Evolutionary conservation across 371 early-diverging fungal species (phyloP), one percentile per base, ranked within the genome.

Genomic region (Mucor racemosus): DNA sequence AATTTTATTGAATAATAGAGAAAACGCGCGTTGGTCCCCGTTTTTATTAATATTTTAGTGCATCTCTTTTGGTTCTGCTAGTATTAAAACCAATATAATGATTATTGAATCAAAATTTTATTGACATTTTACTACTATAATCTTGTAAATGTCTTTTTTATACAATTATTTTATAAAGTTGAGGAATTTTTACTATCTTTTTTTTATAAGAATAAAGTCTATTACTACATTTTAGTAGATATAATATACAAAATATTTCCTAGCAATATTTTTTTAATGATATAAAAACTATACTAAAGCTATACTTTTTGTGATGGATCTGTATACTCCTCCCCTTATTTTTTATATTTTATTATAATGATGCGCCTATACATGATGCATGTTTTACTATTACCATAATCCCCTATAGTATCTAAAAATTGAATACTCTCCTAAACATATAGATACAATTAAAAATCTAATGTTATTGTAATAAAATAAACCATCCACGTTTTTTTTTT

Each of bases 71-170:
- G 21, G 50, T 55, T 34, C 33, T 55, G 56, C 50, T 50, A 50
- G 50, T n/a, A 55, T 35, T 55, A 35, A 33, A 55, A 35, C 56
- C 56, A 55, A 55, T 33, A 55, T 21, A 50, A 31, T n/a, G 15
- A 55, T 55, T 55, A 33, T 55, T 35, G 56, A 55, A 55, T 55
- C 35, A 35, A 14, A 55, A 33, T 55, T 55, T 55, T 55, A 55
- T 55, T 55, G 56, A 55, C 56, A 55, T 35, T n/a, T n/a, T n/a
- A n/a, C n/a, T n/a, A n/a, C n/a, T n/a, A n/a, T n/a, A n/a, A n/a
- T n/a, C n/a, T n/a, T n/a, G n/a, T n/a, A n/a, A n/a, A n/a, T n/a
- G n/a, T n/a, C n/a, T n/a, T n/a, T n/a, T n/a, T n/a, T n/a, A n/a
- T n/a, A n/a, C n/a, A n/a, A n/a, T n/a, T n/a, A n/a, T n/a, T n/a